Evolutionary conservation across 257 asterid species (phyloP).

Genomic region (Cruciata laevipes): DNA sequence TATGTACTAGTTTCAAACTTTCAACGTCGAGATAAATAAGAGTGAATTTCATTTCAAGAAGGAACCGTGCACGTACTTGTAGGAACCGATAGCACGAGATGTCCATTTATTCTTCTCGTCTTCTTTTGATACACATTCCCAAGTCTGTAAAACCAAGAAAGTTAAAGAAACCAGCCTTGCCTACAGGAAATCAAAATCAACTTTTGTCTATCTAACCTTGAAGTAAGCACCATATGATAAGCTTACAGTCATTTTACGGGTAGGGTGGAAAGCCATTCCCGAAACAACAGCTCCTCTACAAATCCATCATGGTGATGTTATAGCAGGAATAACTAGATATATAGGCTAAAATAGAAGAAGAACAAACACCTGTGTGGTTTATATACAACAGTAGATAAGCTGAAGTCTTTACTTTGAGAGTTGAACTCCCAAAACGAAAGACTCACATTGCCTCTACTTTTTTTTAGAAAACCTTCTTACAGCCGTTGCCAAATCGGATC

Average conservation of each 20-base stretch:
- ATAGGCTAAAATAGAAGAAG: background rate
- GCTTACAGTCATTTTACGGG: constrained; percentile 66
- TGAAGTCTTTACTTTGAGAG: constrained; percentile 52
- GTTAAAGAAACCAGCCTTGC: constrained; percentile 15
- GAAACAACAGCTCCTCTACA: constrained; percentile 65
- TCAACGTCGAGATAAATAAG: background rate
- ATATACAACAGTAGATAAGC: constrained; percentile 80
- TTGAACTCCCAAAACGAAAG: constrained; percentile 71
- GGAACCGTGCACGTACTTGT: constrained; percentile 48
- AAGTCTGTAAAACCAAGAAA: constrained; percentile 43
- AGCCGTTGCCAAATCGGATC: constrained; percentile 72
- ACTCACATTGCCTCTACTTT: constrained; percentile 85
- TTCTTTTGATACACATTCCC: constrained; percentile 39
- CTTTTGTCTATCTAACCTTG: constrained; percentile 43
- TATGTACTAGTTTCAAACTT: background rate
- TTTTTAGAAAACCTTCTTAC: constrained; percentile 90
- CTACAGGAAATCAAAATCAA: constrained; percentile 13
- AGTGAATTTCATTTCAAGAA: background rate
- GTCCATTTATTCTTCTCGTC: constrained; percentile 68
- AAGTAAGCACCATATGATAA: constrained; percentile 79
- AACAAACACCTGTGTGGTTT: constrained; percentile 86
- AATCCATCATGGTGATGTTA: constrained; percentile 1
- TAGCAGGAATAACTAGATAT: background rate
- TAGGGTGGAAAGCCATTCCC: constrained; percentile 76
- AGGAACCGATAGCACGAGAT: constrained; percentile 95